Evolutionary conservation across 2,329 filamentous ascomycete species (phyloP).

Genomic region (Samsoniella hepiali): DNA sequence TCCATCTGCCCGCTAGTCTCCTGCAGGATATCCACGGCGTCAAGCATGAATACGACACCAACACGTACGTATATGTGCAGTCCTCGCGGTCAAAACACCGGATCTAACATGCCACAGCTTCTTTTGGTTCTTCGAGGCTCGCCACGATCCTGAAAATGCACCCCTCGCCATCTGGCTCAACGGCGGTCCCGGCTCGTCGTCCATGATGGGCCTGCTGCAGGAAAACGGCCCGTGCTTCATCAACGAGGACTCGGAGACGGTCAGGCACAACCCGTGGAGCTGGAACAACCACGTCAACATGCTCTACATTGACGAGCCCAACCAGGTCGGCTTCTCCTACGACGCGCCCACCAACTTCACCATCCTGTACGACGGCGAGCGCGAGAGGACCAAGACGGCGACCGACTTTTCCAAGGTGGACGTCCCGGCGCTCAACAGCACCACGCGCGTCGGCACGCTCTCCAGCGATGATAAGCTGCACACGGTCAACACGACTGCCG

Average conservation of each 20-base stretch:
- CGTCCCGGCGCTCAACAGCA: slow-evolving; percentile 36
- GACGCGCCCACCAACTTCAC: slow-evolving; percentile 64
- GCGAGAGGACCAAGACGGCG: slow-evolving; percentile 42
- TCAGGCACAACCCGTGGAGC: slow-evolving; percentile 56
- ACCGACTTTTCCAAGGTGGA: slow-evolving; percentile 34
- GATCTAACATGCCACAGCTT: slow-evolving; percentile 28
- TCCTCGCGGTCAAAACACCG: too few relatives aligned
- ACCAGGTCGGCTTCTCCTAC: slow-evolving; percentile 65
- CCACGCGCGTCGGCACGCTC: slow-evolving; percentile 34
- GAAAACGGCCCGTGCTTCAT: slow-evolving; percentile 55
- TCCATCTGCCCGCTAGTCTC: slow-evolving; percentile 48
- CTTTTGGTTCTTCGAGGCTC: slow-evolving; percentile 51
- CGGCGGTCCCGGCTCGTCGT: slow-evolving; percentile 60
- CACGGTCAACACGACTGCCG: slow-evolving; percentile 48
- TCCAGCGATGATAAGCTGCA: slow-evolving; percentile 30
- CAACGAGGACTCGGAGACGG: slow-evolving; percentile 47
- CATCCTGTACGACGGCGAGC: slow-evolving; percentile 46
- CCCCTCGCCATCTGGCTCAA: slow-evolving; percentile 62
- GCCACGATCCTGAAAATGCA: slow-evolving; percentile 37
- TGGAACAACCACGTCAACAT: slow-evolving; percentile 56
- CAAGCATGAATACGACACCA: slow-evolving; percentile 42
- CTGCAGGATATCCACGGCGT: slow-evolving; percentile 42
- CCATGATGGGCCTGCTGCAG: slow-evolving; percentile 61
- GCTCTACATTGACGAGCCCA: slow-evolving; percentile 59
- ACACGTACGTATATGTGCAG: slow-evolving; percentile 38